Conservation (phyloP, 176 grass and related monocot species). For the Bonia amplexicaulis region DNA sequence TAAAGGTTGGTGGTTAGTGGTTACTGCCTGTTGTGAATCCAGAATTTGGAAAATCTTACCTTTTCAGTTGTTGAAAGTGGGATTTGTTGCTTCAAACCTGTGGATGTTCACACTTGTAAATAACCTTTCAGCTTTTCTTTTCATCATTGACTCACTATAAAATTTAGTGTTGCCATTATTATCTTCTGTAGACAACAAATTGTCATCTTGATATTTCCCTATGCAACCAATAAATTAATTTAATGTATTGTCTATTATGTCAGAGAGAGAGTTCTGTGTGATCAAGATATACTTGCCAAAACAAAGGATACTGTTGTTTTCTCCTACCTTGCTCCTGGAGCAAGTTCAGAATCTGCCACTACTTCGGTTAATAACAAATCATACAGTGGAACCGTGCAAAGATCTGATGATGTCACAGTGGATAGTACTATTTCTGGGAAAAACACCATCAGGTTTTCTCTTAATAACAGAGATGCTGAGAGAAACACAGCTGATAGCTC, state of each 20-base stretch:
- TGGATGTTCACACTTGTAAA: background rate
- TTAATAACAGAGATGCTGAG: constrained; percentile 60
- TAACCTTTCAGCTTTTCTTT: background rate
- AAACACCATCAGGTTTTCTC: constrained; percentile 57
- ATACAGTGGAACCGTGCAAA: constrained; percentile 73
- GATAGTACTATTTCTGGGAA: constrained; percentile 91
- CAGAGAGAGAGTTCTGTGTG: constrained; percentile 85
- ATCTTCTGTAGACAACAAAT: background rate
- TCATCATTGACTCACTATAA: background rate
- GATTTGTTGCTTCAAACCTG: background rate
- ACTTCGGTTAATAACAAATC: constrained; percentile 96
- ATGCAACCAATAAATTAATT: background rate
- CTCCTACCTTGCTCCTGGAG: constrained; percentile 56
- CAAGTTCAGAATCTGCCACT: constrained; percentile 96
- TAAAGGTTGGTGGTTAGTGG: background rate
- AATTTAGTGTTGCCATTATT: background rate
- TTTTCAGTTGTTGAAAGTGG: background rate
- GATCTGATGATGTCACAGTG: constrained; percentile 91
- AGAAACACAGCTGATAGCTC: constrained; percentile 75
- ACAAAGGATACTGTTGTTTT: constrained; percentile 68
- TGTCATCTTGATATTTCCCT: constrained; percentile 7
- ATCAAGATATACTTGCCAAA: constrained; percentile 84
- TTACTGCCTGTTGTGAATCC: background rate
- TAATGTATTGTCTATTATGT: constrained; percentile 24
- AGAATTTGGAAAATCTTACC: background rate